Conservation (phyloP, 2,329 filamentous ascomycete species). For the Dothideomycetes sp. region DNA sequence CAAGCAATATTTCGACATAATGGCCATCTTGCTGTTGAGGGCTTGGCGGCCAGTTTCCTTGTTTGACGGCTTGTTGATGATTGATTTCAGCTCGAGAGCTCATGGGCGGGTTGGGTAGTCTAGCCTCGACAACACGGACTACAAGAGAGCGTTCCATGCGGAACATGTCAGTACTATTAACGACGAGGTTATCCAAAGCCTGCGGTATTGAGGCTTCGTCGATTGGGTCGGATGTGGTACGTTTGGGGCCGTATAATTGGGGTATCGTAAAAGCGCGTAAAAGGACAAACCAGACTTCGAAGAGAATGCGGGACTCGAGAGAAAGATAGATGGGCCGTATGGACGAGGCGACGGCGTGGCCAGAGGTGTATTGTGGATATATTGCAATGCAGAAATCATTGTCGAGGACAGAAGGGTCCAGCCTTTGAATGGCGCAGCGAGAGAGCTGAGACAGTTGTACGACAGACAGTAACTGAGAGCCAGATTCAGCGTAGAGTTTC, state of each 20-base stretch:
- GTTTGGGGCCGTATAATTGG: slow-evolving; percentile 68
- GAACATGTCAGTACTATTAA: slow-evolving; percentile 47
- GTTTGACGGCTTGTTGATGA: slow-evolving; percentile 7
- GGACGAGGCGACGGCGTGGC: slow-evolving; percentile 55
- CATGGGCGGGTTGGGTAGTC: slow-evolving; percentile 3
- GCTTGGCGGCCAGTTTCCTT: slow-evolving; percentile 4
- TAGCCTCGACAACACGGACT: slow-evolving; percentile 51
- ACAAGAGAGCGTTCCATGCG: slow-evolving; percentile 52
- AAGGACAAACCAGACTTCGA: slow-evolving; percentile 94
- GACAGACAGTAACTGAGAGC: slow-evolving; percentile 66
- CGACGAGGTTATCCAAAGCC: slow-evolving; percentile 13
- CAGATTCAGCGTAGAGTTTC: slow-evolving; percentile 78
- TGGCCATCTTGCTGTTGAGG: slow-evolving; percentile 47
- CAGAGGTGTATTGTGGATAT: slow-evolving; percentile 80
- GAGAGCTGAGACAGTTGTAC: slow-evolving; percentile 84
- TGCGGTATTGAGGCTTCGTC: slow-evolving; percentile 3
- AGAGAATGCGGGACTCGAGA: slow-evolving; percentile 76
- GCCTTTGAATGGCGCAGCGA: slow-evolving; percentile 76
- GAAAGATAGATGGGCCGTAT: slow-evolving; percentile 84
- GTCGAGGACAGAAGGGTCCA: slow-evolving; percentile 82
- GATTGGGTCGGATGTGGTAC: background rate
- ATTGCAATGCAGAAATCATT: slow-evolving; percentile 92
- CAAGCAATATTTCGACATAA: slow-evolving; percentile 66
- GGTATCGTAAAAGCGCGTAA: slow-evolving; percentile 85
- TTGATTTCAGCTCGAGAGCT: slow-evolving; percentile 8